Evolutionary conservation across 257 asterid genomes (phyloP).

Genomic region (Knoxia roxburghii): DNA sequence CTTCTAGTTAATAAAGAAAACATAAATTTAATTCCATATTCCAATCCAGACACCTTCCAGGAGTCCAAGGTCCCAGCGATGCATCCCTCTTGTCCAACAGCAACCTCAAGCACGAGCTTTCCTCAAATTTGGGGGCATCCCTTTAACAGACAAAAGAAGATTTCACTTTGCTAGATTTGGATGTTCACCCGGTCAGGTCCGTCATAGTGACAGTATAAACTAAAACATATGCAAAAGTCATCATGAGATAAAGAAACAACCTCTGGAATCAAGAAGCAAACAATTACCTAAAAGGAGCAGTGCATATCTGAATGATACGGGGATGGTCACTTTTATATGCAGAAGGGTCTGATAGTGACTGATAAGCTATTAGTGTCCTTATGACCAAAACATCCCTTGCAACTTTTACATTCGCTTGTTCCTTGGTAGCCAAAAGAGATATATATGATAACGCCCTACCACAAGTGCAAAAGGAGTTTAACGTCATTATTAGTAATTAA

Average conservation of each 20-base stretch:
- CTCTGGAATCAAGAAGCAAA: constrained; percentile 1
- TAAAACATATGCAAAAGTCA: not conserved
- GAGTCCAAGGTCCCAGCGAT: constrained; percentile 98
- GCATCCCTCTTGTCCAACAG: constrained; percentile 96
- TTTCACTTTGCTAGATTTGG: not conserved
- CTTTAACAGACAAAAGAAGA: constrained; percentile 28
- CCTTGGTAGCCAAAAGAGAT: constrained; percentile 64
- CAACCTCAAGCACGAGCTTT: constrained; percentile 88
- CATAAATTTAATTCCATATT: constrained; percentile 5
- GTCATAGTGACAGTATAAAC: not conserved
- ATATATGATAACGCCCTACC: constrained; percentile 74
- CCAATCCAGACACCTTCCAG: constrained; percentile 69
- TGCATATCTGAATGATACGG: constrained; percentile 72
- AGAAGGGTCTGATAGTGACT: constrained; percentile 81
- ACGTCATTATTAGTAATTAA: constrained; percentile 19
- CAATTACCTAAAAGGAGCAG: constrained; percentile 85
- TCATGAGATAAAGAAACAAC: not conserved
- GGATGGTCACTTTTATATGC: constrained; percentile 81
- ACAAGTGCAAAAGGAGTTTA: constrained; percentile 21
- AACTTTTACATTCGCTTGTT: constrained; percentile 50
- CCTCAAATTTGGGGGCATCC: constrained; percentile 81
- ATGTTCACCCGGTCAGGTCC: not conserved
- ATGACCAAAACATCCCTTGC: constrained; percentile 55
- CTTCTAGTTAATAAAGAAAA: constrained; percentile 10
- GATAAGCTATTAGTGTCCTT: constrained; percentile 71